These are phyloP conservation scores for Groenewaldozyma auringiensis DNA, from an alignment of 1,139 yeast genomes.

Conservation along the genomic window DNA sequence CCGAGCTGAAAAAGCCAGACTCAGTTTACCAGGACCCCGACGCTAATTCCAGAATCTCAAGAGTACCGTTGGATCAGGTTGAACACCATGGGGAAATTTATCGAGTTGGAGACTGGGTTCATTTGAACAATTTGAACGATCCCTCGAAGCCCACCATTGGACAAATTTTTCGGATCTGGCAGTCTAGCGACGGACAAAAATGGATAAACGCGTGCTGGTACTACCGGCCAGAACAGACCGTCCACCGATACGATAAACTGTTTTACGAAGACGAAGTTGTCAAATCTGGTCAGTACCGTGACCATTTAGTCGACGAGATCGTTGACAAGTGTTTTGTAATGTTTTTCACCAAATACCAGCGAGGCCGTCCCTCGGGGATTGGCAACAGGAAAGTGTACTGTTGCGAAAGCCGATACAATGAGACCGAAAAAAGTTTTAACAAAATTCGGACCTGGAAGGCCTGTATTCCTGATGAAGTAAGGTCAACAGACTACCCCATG, in stretches of 20 bases:
- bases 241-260: conserved; percentile 80
- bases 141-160: conserved; percentile 86
- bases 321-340: conserved; percentile 92
- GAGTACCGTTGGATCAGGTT: conserved; percentile 71
- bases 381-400: conserved; percentile 63
- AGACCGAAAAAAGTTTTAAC: conserved; percentile 80
- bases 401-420: conserved; percentile 93
- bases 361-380: conserved; percentile 86
- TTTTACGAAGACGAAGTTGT: conserved; percentile 92
- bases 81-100: conserved; percentile 65
- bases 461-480: conserved; percentile 92
- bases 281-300: conserved; percentile 94
- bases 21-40: conserved; percentile 65
- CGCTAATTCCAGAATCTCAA: conserved; percentile 41
- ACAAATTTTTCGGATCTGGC: conserved; percentile 90
- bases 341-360: conserved; percentile 86
- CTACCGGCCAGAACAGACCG: conserved; percentile 94
- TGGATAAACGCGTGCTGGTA: conserved; percentile 98
- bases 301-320: conserved; percentile 80
- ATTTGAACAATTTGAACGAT: conserved; percentile 79
- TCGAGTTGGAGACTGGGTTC: conserved; percentile 92
- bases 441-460: conserved; percentile 98
- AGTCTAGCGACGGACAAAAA: conserved; percentile 67
- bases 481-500: conserved; percentile 76
- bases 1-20: conserved; percentile 76